Evolutionary conservation across 1,139 yeast species (phyloP).

Genomic region (Nakaseomyces delphensis): DNA sequence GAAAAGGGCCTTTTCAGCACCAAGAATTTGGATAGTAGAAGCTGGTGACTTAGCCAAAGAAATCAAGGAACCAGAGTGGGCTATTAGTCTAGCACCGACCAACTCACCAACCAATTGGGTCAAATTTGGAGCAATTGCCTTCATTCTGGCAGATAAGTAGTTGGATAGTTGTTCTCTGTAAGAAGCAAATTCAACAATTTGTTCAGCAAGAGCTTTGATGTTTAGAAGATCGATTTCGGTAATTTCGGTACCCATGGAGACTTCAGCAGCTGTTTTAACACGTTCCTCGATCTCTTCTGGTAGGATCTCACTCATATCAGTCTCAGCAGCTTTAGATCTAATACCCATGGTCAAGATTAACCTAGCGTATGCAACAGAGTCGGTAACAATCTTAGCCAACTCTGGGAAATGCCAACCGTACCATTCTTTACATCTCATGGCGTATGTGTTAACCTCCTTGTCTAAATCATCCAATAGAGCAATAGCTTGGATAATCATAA

Average conservation of each 20-base stretch:
- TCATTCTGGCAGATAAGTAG: slow-evolving; percentile 89
- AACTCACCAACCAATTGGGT: slow-evolving; percentile 94
- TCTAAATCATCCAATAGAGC: slow-evolving; percentile 94
- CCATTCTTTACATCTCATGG: slow-evolving; percentile 99
- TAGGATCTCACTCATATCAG: slow-evolving; percentile 82
- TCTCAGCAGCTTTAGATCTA: slow-evolving; percentile 81
- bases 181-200: slow-evolving; percentile 88
- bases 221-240: slow-evolving; percentile 80
- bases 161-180: slow-evolving; percentile 89
- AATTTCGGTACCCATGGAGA: slow-evolving; percentile 97
- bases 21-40: slow-evolving; percentile 94
- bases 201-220: slow-evolving; percentile 83
- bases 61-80: slow-evolving; percentile 93
- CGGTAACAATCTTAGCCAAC: slow-evolving; percentile 92
- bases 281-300: slow-evolving; percentile 88
- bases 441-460: slow-evolving; percentile 93
- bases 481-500: slow-evolving; percentile 98
- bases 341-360: slow-evolving; percentile 90
- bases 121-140: slow-evolving; percentile 95
- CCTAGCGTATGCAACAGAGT: slow-evolving; percentile 90
- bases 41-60: slow-evolving; percentile 97
- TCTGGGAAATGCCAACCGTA: slow-evolving; percentile 99
- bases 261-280: slow-evolving; percentile 88
- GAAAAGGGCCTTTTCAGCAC: slow-evolving; percentile 98
- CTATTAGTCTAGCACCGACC: slow-evolving; percentile 95